phyloP scores from a whole-genome alignment of 139 green algal genomes.

The Picochlorum sp. region DNA sequence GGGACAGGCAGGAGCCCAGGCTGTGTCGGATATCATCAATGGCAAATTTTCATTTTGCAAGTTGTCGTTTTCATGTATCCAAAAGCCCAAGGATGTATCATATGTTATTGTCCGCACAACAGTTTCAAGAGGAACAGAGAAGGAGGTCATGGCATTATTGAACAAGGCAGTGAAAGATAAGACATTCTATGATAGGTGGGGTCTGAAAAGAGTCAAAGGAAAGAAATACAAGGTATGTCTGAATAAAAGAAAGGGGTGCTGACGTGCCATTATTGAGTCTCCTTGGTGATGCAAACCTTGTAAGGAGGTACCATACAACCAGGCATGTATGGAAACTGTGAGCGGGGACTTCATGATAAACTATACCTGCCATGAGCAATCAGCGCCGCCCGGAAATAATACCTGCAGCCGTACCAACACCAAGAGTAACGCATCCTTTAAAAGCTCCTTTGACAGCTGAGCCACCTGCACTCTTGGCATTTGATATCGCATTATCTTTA shows the following conservation, averaged over 20 bases:
- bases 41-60: not conserved
- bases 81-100: constrained; percentile 1
- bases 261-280: not conserved
- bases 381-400: too few relatives aligned
- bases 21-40: not conserved
- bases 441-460: too few relatives aligned
- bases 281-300: too few relatives aligned
- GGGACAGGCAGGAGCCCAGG: not conserved
- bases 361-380: too few relatives aligned
- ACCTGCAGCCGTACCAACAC: too few relatives aligned
- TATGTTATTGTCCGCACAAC: not conserved
- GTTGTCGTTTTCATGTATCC: not conserved
- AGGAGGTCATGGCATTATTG: not conserved
- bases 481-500: too few relatives aligned
- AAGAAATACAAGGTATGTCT: not conserved
- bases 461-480: too few relatives aligned
- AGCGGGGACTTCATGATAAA: too few relatives aligned
- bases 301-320: too few relatives aligned
- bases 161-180: not conserved
- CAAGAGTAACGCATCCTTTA: too few relatives aligned
- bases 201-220: not conserved
- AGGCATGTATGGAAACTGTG: too few relatives aligned
- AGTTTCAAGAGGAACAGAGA: not conserved
- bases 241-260: not conserved
- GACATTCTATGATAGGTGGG: not conserved